These are phyloP conservation scores for Lagenidium giganteum DNA, from an alignment of 352 stramenopile species.

Conservation along the genomic window DNA sequence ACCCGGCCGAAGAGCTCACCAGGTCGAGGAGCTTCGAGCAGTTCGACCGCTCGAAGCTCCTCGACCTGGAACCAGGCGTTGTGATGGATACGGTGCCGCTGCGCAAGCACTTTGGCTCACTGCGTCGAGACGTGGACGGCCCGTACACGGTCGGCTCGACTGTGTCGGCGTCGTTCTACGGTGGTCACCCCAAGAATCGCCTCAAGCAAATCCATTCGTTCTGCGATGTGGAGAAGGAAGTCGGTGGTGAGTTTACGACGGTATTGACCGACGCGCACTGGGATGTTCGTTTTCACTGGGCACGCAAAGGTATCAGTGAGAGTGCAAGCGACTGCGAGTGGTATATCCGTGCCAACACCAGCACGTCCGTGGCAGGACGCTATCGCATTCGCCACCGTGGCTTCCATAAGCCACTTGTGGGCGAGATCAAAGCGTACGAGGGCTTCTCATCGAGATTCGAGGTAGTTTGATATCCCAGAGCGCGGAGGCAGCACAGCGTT, in stretches of 20 bases:
- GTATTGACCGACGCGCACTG: background rate
- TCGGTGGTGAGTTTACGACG: too few relatives aligned
- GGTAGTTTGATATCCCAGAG: too few relatives aligned
- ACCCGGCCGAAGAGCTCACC: conserved; percentile 55
- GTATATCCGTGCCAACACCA: conserved; percentile 5
- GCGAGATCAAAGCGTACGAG: conserved; percentile 5
- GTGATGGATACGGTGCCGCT: conserved; percentile 22
- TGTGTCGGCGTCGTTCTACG: conserved; percentile 30
- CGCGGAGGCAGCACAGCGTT: too few relatives aligned
- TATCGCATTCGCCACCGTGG: conserved; percentile 11
- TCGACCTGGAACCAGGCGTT: conserved; percentile 30
- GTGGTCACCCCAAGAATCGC: conserved; percentile 40
- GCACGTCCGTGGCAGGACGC: background rate
- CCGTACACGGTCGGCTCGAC: conserved; percentile 27
- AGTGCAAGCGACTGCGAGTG: conserved; percentile 4
- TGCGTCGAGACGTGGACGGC: conserved; percentile 17
- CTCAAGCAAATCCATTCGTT: conserved; percentile 33
- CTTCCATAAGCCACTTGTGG: conserved; percentile 1
- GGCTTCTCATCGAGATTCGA: conserved; percentile 5
- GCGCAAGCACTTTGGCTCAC: conserved; percentile 16
- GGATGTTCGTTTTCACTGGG: conserved; percentile 1
- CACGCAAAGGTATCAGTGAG: conserved; percentile 6
- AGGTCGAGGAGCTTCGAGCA: too few relatives aligned
- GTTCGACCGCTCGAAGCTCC: conserved; percentile 26
- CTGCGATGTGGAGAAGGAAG: conserved; percentile 40